phyloP scores from a whole-genome alignment of 129 eudicot genomes.

The Gnaphalium uliginosum region DNA sequence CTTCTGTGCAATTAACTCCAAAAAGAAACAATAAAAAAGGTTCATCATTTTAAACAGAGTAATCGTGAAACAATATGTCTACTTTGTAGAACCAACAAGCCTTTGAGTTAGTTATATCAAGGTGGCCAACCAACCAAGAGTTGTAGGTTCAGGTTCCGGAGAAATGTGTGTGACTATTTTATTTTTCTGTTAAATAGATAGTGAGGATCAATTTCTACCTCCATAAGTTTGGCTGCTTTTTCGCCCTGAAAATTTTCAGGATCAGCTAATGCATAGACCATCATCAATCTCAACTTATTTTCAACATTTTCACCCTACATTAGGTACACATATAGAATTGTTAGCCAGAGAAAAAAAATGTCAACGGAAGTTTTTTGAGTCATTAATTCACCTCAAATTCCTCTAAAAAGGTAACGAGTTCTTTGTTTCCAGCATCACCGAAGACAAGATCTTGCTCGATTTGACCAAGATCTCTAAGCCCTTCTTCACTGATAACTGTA shows the following conservation, averaged over 20 bases:
- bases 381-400: conserved; percentile 55
- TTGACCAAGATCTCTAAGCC: conserved; percentile 94
- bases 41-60: neutral
- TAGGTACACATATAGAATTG: neutral
- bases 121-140: neutral
- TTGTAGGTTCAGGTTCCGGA: neutral
- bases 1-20: too few relatives aligned
- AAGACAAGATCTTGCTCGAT: conserved; percentile 97
- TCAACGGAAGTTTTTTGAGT: conserved; percentile 19
- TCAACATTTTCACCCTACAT: conserved; percentile 57
- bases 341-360: conserved; percentile 17
- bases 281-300: conserved; percentile 70
- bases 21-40: neutral
- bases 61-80: neutral
- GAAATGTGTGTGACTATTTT: neutral
- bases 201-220: conserved; percentile 46
- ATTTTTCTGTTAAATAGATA: neutral
- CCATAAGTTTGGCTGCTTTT: conserved; percentile 77
- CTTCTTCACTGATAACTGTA: conserved; percentile 57
- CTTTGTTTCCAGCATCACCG: conserved; percentile 97
- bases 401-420: conserved; percentile 63
- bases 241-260: conserved; percentile 94
- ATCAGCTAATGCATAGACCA: conserved; percentile 82
- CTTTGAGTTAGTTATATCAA: neutral
- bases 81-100: neutral